A percentile compares a stretch with the other conserved stretches of the same genome.
phyloP scores from a whole-genome alignment of 305 asterid species.

The Solanum aculeatissimum region DNA sequence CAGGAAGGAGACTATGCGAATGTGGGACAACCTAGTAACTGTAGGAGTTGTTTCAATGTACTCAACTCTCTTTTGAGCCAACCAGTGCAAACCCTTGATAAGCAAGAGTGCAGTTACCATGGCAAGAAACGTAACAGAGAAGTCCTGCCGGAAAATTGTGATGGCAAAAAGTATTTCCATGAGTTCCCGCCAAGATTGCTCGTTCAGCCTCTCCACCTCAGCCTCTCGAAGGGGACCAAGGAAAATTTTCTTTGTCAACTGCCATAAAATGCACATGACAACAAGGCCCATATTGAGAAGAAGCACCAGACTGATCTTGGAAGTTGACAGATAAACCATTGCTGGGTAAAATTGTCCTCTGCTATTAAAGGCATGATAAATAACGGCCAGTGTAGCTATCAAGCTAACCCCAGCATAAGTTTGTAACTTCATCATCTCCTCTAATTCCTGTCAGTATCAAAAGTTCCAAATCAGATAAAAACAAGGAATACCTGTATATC shows the following conservation, averaged over 20 bases:
- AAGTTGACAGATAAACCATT: constrained; percentile 80
- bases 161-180: constrained; percentile 94
- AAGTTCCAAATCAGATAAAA: background rate
- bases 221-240: constrained; percentile 95
- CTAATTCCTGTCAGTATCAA: background rate
- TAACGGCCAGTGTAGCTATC: constrained; percentile 50
- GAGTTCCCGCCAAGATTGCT: constrained; percentile 90
- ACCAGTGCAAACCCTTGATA: constrained; percentile 91
- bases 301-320: constrained; percentile 75
- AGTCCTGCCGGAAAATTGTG: constrained; percentile 89
- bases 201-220: constrained; percentile 91
- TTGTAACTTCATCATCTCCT: constrained; percentile 63
- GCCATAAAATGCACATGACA: constrained; percentile 80
- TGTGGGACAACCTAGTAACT: constrained; percentile 55
- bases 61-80: constrained; percentile 96
- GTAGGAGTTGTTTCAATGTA: constrained; percentile 90
- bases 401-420: constrained; percentile 72
- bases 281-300: constrained; percentile 85
- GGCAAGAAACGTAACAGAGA: constrained; percentile 69
- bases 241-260: constrained; percentile 70
- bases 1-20: constrained; percentile 77
- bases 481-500: background rate
- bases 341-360: constrained; percentile 96
- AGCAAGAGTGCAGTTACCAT: constrained; percentile 80
- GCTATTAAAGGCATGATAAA: constrained; percentile 65